phyloP scores from a whole-genome alignment of 305 asterid species.

The Fraxinus sp. region DNA sequence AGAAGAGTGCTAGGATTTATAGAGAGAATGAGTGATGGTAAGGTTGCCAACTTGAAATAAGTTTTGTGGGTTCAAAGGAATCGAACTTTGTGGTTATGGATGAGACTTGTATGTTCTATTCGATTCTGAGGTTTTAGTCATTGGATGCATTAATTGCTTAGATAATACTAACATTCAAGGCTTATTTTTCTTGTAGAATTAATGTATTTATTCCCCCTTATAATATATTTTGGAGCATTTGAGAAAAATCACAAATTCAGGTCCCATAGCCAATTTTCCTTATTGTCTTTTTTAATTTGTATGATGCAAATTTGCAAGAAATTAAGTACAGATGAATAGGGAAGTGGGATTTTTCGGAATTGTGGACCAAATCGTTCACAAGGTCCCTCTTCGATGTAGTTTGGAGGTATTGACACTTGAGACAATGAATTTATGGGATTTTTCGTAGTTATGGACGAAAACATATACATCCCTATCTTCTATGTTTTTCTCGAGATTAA shows the following conservation, averaged over 20 bases:
- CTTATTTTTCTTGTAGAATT: background rate
- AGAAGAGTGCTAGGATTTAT: constrained; percentile 25
- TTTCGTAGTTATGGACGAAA: background rate
- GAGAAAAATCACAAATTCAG: background rate
- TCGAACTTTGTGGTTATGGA: constrained; percentile 35
- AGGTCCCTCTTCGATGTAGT: constrained; percentile 1
- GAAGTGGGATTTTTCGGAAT: background rate
- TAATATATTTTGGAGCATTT: background rate
- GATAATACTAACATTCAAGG: background rate
- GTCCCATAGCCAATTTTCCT: background rate
- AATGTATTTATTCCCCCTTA: background rate
- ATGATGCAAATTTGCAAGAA: background rate
- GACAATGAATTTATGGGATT: background rate
- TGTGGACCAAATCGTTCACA: background rate
- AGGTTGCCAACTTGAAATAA: constrained; percentile 43
- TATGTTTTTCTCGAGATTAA: background rate
- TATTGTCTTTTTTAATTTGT: background rate
- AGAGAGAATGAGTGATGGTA: constrained; percentile 55
- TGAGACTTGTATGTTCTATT: constrained; percentile 31
- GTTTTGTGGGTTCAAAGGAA: constrained; percentile 45
- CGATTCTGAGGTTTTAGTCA: constrained; percentile 35
- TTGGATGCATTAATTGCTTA: constrained; percentile 43
- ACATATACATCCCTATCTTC: background rate
- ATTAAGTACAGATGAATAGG: background rate
- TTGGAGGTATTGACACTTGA: background rate